Evolutionary conservation across 2,329 filamentous ascomycete genomes (phyloP), one percentile per base, ranked within the genome.

Genomic region (Acephala macrosclerotiorum): DNA sequence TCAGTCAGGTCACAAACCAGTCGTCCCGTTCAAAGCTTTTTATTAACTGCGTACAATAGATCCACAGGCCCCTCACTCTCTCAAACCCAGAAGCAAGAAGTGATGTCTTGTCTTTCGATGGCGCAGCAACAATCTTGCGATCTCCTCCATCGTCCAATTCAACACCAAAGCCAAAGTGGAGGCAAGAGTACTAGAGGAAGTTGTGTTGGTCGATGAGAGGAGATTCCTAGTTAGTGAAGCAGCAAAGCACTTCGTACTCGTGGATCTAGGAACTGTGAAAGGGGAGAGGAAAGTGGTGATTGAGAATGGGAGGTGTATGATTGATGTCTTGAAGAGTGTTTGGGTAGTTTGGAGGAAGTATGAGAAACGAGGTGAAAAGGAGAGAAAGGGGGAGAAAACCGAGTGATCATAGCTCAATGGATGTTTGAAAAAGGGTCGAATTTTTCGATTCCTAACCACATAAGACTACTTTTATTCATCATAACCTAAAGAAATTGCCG

Each of bases 331-430:
- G 2, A 71, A 73, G 33, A 47, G 47, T 26, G 64, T 70, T n/a
- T 72, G 67, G 71, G 42, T 51, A 53, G 64, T 70, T 58, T 74
- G 72, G 72, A 68, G 65, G 63, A 66, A 65, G 58, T 74, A 68
- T 70, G 71, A 71, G 51, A 47, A 11, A 60, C 56, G 61, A 51
- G 58, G 55, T 9, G 47, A 25, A 36, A 61, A 58, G 35, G 38
- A 63, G 51, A n/a, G n/a, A n/a, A 33, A 33, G 29, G 4, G 29
- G 29, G 29, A 33, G 29, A 9, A 33, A 33, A 33, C 4, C 9
- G 29, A 33, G 29, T 5, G n/a, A n/a, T n/a, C n/a, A n/a, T n/a
- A n/a, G n/a, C n/a, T n/a, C n/a, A 33, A 33, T 33, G 29, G 9
- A 33, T 33, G 29, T n/a, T n/a, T n/a, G n/a, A n/a, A n/a, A n/a